A percentile compares a stretch with the other conserved stretches of the same genome.
These are phyloP conservation scores for Botrytis galanthina DNA, from an alignment of 2,329 filamentous ascomycete genomes.

Conservation along the genomic window DNA sequence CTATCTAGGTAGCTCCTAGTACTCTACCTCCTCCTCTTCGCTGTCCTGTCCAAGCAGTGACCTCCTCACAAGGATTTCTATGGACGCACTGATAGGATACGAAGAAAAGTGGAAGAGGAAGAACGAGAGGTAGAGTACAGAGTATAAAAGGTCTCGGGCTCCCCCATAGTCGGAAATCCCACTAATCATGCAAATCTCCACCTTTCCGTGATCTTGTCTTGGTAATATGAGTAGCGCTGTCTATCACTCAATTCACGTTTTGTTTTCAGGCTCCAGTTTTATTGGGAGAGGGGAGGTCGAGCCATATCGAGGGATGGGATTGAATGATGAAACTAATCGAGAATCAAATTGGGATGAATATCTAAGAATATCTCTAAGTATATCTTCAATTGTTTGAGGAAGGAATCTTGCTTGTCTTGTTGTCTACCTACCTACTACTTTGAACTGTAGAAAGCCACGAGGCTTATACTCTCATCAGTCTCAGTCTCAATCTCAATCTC, in stretches of 20 bases:
- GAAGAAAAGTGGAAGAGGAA: slow-evolving; percentile 1
- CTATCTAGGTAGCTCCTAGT: background rate
- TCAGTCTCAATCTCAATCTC: no score
- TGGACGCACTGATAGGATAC: background rate
- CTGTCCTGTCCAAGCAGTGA: background rate
- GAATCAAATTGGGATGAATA: background rate
- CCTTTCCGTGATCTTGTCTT: background rate
- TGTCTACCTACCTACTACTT: background rate
- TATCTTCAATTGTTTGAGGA: background rate
- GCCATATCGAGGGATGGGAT: background rate
- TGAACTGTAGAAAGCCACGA: background rate
- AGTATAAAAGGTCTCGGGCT: background rate
- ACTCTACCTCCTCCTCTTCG: background rate
- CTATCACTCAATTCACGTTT: background rate
- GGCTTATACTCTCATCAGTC: background rate
- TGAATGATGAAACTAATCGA: background rate
- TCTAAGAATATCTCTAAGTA: background rate
- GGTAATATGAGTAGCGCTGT: background rate
- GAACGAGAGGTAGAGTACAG: no score
- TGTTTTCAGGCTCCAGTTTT: background rate
- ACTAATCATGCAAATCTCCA: background rate
- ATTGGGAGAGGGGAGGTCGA: background rate
- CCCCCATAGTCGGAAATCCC: background rate
- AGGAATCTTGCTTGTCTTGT: background rate
- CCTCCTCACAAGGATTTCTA: background rate